Evolutionary conservation across 2,329 filamentous ascomycete genomes (phyloP), one percentile per base, ranked within the genome.

Genomic region (Fonsecaea multimorphosa): DNA sequence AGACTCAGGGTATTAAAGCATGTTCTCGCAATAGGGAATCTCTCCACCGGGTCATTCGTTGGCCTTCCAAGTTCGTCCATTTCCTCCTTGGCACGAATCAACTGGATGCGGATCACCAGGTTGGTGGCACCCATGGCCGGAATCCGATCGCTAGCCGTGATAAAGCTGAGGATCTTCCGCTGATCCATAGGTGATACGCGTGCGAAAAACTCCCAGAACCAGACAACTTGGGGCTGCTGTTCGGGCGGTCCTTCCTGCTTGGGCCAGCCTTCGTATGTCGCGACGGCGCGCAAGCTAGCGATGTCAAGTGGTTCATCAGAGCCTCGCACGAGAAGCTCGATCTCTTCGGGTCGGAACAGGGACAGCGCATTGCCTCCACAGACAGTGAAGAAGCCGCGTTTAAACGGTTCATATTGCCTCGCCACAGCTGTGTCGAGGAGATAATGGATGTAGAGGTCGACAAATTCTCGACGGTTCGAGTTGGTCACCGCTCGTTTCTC

Each of bases 381-480:
- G 31, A 97, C 92, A 0, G 91, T 96, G 76, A 92, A 97, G 78
- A 97, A 97, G 0, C 93, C 93, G 61, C 93, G 87, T 75, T 95
- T 95, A 83, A 97, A 97, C 0, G 93, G 93, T 75, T 96, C 92
- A 70, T 96, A 97, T 74, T 97, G 93, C 46, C 91, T 86, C 44
- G 86, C 81, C 1, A 97, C 90, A 0, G 91, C 86, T 6, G 84
- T 88, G 72, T 97, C 92, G 11, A 97, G 86, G 9, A 94, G 77
- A 75, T 94, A 91, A 44, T 88, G 87, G 9, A 96, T 86, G 74
- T 96, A 96, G 1, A 92, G 82, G 71, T 94, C 90, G 60, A 97
- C 92, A 73, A 94, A 97, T 73, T 97, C 93, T 69, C 87, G 86
- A 31, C 92, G 86, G 72, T 97, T 97, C 16, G 84, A 77, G 72